phyloP scores from a whole-genome alignment of 345 rosid species.

The Noccaea caerulescens region DNA sequence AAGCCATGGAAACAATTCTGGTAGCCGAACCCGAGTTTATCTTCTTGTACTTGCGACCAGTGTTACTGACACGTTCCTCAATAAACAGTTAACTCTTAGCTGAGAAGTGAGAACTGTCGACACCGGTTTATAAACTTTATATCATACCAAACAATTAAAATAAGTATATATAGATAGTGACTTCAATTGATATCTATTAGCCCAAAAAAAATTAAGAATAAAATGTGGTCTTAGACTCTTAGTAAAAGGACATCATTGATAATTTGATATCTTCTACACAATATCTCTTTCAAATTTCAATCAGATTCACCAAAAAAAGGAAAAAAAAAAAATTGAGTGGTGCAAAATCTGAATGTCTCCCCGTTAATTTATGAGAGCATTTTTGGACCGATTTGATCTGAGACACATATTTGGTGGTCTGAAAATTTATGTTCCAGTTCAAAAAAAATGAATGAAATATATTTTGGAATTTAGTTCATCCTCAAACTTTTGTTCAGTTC shows the following conservation, averaged over 20 bases:
- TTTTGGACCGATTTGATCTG: not conserved
- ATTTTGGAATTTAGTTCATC: not conserved
- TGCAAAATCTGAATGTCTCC: not conserved
- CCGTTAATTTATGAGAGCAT: not conserved
- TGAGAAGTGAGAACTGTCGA: not conserved
- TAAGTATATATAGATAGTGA: too few species aligned
- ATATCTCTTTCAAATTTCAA: not conserved
- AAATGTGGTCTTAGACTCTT: not conserved
- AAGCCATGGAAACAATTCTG: conserved; percentile 47
- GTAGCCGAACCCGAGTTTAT: conserved; percentile 11
- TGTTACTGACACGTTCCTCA: not conserved
- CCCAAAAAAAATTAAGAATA: not conserved
- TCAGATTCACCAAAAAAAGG: not conserved
- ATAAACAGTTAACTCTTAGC: not conserved
- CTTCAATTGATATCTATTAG: too few species aligned
- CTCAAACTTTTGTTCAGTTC: not conserved
- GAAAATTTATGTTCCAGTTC: not conserved
- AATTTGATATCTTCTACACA: not conserved
- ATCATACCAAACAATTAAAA: not conserved
- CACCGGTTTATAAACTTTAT: conserved; percentile 15
- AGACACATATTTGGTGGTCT: not conserved
- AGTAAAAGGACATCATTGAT: not conserved
- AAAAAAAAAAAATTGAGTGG: not conserved
- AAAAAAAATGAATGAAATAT: not conserved
- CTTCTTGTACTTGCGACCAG: conserved; percentile 3